phyloP scores from a whole-genome alignment of 768 basidiomycete genomes.

The Mycena vitilis region DNA sequence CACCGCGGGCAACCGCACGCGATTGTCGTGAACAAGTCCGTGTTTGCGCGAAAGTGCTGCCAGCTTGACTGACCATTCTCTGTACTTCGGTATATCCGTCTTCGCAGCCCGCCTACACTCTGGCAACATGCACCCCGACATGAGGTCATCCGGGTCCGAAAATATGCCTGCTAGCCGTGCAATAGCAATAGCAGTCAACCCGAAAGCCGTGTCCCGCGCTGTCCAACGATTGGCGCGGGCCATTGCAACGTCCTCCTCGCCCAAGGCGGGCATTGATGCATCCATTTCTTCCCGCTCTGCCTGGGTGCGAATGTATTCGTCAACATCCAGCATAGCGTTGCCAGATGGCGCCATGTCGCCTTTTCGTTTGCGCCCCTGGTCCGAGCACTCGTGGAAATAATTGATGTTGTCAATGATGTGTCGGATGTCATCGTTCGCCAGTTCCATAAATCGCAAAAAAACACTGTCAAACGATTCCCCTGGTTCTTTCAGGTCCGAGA shows the following conservation, averaged over 20 bases:
- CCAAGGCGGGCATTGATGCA: neutral
- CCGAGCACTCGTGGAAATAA: conserved; percentile 48
- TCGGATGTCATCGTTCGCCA: neutral
- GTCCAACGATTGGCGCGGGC: neutral
- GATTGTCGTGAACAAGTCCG: too few species aligned
- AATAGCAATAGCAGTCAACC: neutral
- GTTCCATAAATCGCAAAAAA: conserved; percentile 31
- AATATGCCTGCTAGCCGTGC: neutral
- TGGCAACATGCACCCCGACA: too few species aligned
- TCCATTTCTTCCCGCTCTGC: neutral
- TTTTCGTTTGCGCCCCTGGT: conserved; percentile 23
- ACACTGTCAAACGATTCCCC: conserved; percentile 39
- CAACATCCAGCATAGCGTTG: conserved; percentile 4
- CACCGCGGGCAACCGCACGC: too few species aligned
- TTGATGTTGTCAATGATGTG: conserved; percentile 42
- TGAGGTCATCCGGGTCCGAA: neutral
- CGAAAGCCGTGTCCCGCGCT: neutral
- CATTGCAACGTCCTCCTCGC: neutral
- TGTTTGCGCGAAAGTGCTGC: too few species aligned
- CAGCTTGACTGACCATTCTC: too few species aligned
- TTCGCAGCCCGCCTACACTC: too few species aligned
- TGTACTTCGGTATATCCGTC: too few species aligned
- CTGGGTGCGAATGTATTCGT: neutral
- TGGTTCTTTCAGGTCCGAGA: conserved; percentile 42
- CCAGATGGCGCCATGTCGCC: neutral